Conservation (phyloP, 164 flowering plant genomes). For the Cinnamomum micranthum region DNA sequence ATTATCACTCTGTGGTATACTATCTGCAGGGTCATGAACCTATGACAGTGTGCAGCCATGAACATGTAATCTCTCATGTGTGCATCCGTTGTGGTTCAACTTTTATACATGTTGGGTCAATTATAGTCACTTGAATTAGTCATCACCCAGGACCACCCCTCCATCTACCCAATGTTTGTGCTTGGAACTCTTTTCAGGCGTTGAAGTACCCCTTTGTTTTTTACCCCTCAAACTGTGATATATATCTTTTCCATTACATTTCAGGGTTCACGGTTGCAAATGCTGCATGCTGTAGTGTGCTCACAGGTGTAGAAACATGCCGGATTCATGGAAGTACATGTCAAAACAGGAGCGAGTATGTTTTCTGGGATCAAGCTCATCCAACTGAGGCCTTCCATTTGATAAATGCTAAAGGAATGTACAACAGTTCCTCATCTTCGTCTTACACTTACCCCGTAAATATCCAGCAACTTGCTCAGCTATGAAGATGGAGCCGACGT, state of each 20-base stretch:
- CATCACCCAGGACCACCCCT: no score
- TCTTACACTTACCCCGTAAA: not conserved
- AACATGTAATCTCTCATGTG: no score
- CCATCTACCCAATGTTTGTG: no score
- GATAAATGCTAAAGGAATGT: not conserved
- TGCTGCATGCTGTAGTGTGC: not conserved
- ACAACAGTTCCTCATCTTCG: not conserved
- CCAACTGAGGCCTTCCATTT: not conserved
- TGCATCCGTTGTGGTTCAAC: no score
- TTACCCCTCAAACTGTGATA: no score
- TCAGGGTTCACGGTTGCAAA: not conserved
- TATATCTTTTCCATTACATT: not conserved
- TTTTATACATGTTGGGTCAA: no score
- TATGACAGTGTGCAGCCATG: no score
- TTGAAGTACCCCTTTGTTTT: no score
- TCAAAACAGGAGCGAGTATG: not conserved
- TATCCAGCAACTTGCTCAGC: not conserved
- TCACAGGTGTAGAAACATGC: not conserved
- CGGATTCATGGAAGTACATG: not conserved
- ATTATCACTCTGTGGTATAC: no score
- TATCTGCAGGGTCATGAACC: no score
- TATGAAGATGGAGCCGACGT: not conserved
- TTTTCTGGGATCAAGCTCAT: not conserved
- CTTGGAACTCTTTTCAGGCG: no score
- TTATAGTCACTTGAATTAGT: no score